Conservation (phyloP, 2,329 filamentous ascomycete genomes). For the Neophaeococcomyces mojaviensis region DNA sequence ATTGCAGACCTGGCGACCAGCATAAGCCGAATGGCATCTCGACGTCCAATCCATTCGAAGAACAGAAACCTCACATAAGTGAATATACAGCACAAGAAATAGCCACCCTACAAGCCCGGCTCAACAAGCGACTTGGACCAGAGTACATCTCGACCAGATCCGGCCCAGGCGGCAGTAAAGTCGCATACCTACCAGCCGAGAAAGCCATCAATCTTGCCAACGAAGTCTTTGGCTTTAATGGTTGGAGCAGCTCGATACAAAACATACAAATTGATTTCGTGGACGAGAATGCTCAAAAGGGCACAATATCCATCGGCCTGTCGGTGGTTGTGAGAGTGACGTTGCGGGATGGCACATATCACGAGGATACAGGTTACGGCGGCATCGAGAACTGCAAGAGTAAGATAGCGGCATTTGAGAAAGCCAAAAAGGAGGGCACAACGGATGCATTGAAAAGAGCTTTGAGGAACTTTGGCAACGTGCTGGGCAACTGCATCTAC, state of each 20-base stretch:
- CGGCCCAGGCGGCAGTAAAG: conserved; percentile 74
- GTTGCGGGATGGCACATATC: conserved; percentile 85
- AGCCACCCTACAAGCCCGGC: conserved; percentile 72
- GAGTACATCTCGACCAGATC: conserved; percentile 87
- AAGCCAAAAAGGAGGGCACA: conserved; percentile 96
- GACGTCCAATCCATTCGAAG: conserved; percentile 71
- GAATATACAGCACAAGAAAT: conserved; percentile 88
- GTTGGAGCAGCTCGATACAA: conserved; percentile 93
- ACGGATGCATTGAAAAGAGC: conserved; percentile 90
- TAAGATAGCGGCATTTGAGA: conserved; percentile 93
- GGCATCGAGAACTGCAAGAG: conserved; percentile 93
- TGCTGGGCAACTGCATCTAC: conserved; percentile 97
- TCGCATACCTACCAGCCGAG: conserved; percentile 92
- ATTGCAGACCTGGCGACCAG: conserved; percentile 21
- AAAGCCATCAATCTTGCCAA: conserved; percentile 95
- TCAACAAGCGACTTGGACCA: conserved; percentile 89
- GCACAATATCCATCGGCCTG: conserved; percentile 74
- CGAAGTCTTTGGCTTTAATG: conserved; percentile 93
- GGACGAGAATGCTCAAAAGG: conserved; percentile 71
- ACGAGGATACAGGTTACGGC: conserved; percentile 96
- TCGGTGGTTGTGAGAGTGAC: conserved; percentile 89
- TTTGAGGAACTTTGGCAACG: conserved; percentile 86
- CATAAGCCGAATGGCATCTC: conserved; percentile 20
- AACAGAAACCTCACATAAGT: conserved; percentile 58
- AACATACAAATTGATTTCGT: conserved; percentile 92